Base-by-base conservation (phyloP, 108 stramenopile genomes). In the Mediolabrus comicus region DNA sequence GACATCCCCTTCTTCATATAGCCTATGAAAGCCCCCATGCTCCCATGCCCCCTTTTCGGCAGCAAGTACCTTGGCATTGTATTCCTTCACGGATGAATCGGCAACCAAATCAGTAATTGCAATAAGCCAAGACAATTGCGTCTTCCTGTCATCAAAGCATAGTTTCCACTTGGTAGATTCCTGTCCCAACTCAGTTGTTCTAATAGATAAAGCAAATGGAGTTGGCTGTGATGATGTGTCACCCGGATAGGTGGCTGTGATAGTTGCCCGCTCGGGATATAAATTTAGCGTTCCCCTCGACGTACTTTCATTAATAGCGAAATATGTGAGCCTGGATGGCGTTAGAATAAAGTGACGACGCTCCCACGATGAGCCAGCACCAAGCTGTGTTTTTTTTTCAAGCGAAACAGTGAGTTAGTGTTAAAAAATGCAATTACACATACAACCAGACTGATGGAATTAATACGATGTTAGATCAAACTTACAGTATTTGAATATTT, bases 121-220 rank as follows among this genome's bases (percentile, higher is more conserved):
- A 14, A 78, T 35, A 7, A 78, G 43, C 77, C 77, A 78, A 0
- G 58, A 26, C 62, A 72, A 25, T 59, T 78, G 77, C 6, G 77
- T 60, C 19, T 72, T 51, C 25, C 77, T 51, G 55, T 78, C 71
- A 8, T 67, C 71, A 31, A 78, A 72, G 36, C 77, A 78, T 10
- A 78, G 35, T 34, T 78, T 78, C 77, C 77, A 78, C 27, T 78
- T 78, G 49, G 76, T 72, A 25, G 49, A 53, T 29, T 71, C 69
- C 14, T 49, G 25, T 54, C 39, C 39, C 14, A 53, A 71, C 22
- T 77, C 76, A 0, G 57, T 56, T 8, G 84, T 72, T 59, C 85
- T 86, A 41, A 93, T 81, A 10, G 64, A 66, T 12, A 93, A 26
- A 0, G 80, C 76, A 68, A 86, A 93, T 28, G 92, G 89, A 4